Evolutionary conservation across 371 early-diverging fungal species (phyloP).

Genomic region (Mycotypha africana): DNA sequence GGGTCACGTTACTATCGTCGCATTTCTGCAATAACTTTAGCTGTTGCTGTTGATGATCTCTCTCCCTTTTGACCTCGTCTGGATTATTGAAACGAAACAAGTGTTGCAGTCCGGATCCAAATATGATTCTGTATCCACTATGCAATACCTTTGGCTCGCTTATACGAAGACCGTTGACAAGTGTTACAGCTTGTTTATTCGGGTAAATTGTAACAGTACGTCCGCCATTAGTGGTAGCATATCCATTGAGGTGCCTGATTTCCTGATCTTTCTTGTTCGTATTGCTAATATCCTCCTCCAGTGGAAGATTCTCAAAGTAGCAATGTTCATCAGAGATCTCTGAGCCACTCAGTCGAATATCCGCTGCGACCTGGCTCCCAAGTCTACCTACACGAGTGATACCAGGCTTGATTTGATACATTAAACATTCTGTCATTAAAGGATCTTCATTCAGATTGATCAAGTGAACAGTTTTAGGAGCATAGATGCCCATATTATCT

Average conservation of each 20-base stretch:
- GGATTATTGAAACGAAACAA: constrained; percentile 86
- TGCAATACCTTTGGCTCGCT: constrained; percentile 49
- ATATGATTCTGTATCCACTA: constrained; percentile 73
- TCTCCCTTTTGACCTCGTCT: constrained; percentile 68
- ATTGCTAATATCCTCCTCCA: background rate
- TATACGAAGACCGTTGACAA: constrained; percentile 73
- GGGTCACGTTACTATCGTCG: too few relatives aligned
- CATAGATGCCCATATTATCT: constrained; percentile 69
- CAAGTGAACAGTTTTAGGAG: constrained; percentile 76
- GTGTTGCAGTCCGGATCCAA: constrained; percentile 68
- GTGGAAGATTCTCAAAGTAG: constrained; percentile 54
- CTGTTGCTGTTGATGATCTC: constrained; percentile 31
- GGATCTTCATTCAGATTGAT: constrained; percentile 89
- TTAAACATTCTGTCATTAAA: constrained; percentile 80
- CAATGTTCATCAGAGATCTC: constrained; percentile 74
- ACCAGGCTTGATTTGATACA: constrained; percentile 79
- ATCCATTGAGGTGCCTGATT: constrained; percentile 1
- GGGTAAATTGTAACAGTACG: constrained; percentile 64
- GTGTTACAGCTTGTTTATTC: constrained; percentile 41
- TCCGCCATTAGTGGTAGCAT: constrained; percentile 28
- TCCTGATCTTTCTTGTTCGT: background rate
- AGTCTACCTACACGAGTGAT: constrained; percentile 64
- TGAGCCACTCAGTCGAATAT: constrained; percentile 67
- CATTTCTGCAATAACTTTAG: too few relatives aligned
- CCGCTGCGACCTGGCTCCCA: constrained; percentile 41